A percentile compares a stretch with the other conserved stretches of the same genome.
Evolutionary conservation across 169 alveolate species (phyloP).

Genomic region (Perkinsus chesapeaki): DNA sequence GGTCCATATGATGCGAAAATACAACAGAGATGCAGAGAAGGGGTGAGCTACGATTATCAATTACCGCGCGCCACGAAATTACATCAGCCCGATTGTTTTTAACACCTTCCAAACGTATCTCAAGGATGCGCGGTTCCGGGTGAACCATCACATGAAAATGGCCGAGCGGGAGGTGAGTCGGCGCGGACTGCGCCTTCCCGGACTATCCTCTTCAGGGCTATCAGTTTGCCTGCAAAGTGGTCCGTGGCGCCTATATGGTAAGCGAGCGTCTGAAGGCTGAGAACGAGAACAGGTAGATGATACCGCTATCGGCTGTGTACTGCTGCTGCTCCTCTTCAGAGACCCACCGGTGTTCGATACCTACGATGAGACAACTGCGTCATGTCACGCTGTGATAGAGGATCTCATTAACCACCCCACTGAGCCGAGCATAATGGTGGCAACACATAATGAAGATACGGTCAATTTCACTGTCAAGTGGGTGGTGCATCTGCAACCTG

Average conservation of each 20-base stretch:
- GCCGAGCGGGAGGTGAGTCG: not conserved
- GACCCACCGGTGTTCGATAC: not conserved
- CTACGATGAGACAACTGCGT: not conserved
- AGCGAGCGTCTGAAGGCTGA: not conserved
- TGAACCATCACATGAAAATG: not conserved
- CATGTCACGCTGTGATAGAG: not conserved
- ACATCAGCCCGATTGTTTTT: not conserved
- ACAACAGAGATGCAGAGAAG: not conserved
- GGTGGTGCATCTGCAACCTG: not conserved
- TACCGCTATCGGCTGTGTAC: no score
- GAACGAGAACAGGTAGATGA: not conserved
- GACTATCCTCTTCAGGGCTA: not conserved
- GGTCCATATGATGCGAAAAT: not conserved
- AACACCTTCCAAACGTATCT: not conserved
- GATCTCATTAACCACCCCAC: not conserved
- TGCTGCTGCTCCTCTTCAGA: no score
- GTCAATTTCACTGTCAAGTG: constrained; percentile 3
- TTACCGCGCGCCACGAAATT: not conserved
- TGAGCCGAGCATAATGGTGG: not conserved
- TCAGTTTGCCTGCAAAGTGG: not conserved
- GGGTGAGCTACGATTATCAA: not conserved
- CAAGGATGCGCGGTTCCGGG: not conserved
- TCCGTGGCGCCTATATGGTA: not conserved
- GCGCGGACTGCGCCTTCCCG: not conserved
- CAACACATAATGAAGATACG: not conserved